Base-by-base conservation (phyloP, 176 grass and related monocot species). In the Musa troglodytarum region DNA sequence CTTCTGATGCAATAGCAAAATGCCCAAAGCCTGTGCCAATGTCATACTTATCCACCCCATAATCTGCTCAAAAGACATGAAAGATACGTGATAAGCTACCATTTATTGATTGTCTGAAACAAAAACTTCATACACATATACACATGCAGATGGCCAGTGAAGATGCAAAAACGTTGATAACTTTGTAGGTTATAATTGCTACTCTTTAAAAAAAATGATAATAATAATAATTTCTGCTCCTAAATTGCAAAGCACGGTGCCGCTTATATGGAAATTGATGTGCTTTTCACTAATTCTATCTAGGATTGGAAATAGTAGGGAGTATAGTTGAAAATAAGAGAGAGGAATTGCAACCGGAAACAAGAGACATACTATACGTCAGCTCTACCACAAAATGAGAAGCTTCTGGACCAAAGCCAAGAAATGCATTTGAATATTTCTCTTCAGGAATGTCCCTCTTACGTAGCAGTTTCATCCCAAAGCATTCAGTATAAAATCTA, bases 401-500 rank as follows among this genome's bases (percentile, higher is more conserved):
- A 20, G 86, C 84, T 78, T 98, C 95, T 19, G 90, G 86, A 68
- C 95, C 90, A 86, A 89, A 93, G 23, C 95, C 95, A 76, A 98
- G 95, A 80, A 98, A 93, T 43, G 95, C 90, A 70, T 98, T 93
- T 50, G 86, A 85, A 73, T 98, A 98, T 80, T 98, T 98, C 82
- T 98, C 90, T 61, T 89, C 90, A 68, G 95, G 95, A 61, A 98
- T 61, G 68, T 98, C 90, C 72, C 90, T 93, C 81, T 98, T 93
- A 74, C 90, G 90, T 67, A 98, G 73, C 54, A 98, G 76, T 51
- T 89, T 89, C 95, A 93, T 93, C 26, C 90, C 95, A 76, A 98
- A 90, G 76, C 88, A 89, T 82, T 98, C 90, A 0, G 84, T 98
- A 81, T 99, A 99, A 86, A 86, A 94, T 67, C 95, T 99, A 81